Conservation (phyloP, 139 green algal species). For the Coelastrella sp. region DNA sequence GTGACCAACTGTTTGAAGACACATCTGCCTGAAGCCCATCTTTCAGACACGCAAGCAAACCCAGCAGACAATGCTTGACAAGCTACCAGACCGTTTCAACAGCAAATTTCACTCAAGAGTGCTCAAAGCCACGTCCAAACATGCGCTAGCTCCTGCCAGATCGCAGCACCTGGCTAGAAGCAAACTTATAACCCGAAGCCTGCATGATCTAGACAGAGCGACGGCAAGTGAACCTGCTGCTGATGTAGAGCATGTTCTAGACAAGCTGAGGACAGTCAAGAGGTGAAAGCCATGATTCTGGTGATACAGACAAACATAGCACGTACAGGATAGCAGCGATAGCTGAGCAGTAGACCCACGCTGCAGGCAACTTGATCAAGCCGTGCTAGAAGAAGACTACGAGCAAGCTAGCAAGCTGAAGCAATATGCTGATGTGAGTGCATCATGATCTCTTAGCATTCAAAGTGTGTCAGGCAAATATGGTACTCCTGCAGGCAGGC, state of each 20-base stretch:
- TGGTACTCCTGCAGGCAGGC: too few relatives aligned
- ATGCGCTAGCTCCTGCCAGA: too few relatives aligned
- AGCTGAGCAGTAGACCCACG: too few relatives aligned
- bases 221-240: neutral
- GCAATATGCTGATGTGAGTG: constrained; percentile 23
- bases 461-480: too few relatives aligned
- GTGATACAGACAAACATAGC: neutral
- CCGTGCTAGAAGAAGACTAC: constrained; percentile 35
- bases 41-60: too few relatives aligned
- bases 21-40: too few relatives aligned
- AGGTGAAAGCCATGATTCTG: too few relatives aligned
- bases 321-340: neutral
- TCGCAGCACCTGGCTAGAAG: neutral
- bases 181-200: neutral
- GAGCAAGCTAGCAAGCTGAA: neutral
- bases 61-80: too few relatives aligned
- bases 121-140: neutral
- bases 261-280: neutral
- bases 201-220: neutral
- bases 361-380: constrained; percentile 20
- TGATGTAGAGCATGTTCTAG: constrained; percentile 7
- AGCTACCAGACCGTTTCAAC: too few relatives aligned
- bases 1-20: too few relatives aligned
- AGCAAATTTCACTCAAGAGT: neutral
- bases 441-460: too few relatives aligned